Evolutionary conservation across 2,329 filamentous ascomycete genomes (phyloP), one percentile per base, ranked within the genome.

Genomic region (Dendryphion nanum): DNA sequence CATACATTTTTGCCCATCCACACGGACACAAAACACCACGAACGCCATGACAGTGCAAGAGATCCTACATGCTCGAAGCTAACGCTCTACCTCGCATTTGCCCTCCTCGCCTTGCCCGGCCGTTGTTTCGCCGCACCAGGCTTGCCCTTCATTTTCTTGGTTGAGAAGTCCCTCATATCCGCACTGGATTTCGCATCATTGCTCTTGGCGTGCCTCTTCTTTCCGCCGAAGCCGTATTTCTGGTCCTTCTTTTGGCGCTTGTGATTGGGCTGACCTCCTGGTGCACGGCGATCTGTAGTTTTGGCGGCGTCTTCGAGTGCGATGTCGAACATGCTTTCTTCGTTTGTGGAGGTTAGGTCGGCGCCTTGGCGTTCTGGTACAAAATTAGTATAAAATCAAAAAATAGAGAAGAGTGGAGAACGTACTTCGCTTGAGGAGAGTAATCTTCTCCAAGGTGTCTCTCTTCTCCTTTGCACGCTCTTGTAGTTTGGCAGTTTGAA

Each of bases 161-260:
- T 77, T 38, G 84, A 89, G 72, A 94, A 97, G 1, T 79, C 81
- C 45, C 81, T 81, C 52, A 94, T 71, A 65, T 98, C 93, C 44
- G 81, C 84, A 32, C 83, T 89, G 49, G 87, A 94, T 45, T 78
- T 63, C 33, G 90, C 89, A 68, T 96, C 90, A 52, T 89, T 89
- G 44, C 89, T 95, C 80, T 98, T 98, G 40, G 77, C 70, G 64
- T 89, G 83, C 38, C 85, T 78, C 78, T 98, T 98, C 81, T 95
- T 96, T 55, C 93, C 93, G 44, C 93, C 93, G 60, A 91, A 95
- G 17, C 93, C 93, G 65, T 84, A 97, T 73, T 95, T 96, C 50
- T 86, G 79, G 63, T 98, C 84, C 75, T 94, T 95, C 82, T 95
- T 95, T 64, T 86, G 80, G 44, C 93, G 84, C 75, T 97, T 97